Conservation (phyloP, 2,329 filamentous ascomycete species). For the Sporothrix variecibatus region DNA sequence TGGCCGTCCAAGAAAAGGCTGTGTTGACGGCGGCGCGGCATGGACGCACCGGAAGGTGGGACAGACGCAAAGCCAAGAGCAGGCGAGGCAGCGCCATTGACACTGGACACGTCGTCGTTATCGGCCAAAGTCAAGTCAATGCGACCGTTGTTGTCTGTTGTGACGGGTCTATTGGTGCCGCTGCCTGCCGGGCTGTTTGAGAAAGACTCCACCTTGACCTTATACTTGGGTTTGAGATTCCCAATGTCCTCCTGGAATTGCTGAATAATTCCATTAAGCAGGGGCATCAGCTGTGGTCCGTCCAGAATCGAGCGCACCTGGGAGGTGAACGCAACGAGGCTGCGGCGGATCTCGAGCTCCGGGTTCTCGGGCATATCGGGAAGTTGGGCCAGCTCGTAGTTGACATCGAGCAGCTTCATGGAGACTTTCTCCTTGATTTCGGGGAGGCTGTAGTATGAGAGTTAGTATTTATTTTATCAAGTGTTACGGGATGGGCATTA, state of each 20-base stretch:
- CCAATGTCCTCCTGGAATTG: conserved; percentile 54
- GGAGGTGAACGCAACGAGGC: conserved; percentile 59
- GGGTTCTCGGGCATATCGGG: conserved; percentile 71
- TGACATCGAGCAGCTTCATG: conserved; percentile 52
- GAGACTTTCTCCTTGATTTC: conserved; percentile 56
- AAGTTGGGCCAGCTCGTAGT: conserved; percentile 56
- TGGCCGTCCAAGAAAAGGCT: conserved; percentile 29
- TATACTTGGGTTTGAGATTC: conserved; percentile 50
- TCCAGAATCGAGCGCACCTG: conserved; percentile 54
- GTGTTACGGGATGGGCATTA: neutral
- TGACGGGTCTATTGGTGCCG: neutral
- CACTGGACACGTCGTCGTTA: conserved; percentile 41
- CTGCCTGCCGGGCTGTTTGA: neutral
- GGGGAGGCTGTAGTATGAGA: conserved; percentile 32
- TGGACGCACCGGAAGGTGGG: neutral
- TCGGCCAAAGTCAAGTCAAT: conserved; percentile 41
- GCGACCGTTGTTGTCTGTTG: neutral
- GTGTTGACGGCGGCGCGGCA: conserved; percentile 26
- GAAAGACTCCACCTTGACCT: conserved; percentile 39
- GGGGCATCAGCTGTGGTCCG: conserved; percentile 48
- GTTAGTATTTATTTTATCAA: neutral
- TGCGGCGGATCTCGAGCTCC: conserved; percentile 62
- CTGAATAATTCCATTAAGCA: conserved; percentile 50
- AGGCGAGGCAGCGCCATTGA: conserved; percentile 18
- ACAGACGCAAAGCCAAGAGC: neutral